A percentile compares a stretch with the other conserved stretches of the same genome.
Evolutionary conservation across 2,329 filamentous ascomycete genomes (phyloP).

Genomic region (Penicillium decumbens): DNA sequence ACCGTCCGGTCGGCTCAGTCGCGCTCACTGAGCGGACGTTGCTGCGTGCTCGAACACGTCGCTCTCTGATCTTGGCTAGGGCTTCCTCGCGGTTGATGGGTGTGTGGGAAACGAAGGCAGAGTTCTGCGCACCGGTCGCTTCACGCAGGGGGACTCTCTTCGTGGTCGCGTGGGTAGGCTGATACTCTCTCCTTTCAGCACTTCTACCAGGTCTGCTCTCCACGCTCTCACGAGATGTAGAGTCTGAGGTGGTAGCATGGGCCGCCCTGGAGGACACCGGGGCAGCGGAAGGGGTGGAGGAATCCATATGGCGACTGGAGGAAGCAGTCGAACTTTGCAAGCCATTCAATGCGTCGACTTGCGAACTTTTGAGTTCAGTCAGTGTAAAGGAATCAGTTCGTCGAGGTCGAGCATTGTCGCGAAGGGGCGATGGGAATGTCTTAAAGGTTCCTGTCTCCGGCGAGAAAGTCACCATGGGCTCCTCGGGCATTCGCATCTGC

Average conservation of each 20-base stretch:
- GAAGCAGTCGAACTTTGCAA: constrained; percentile 7
- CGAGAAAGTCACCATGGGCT: constrained; percentile 41
- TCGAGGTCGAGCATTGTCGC: constrained; percentile 25
- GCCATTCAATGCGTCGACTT: constrained; percentile 4
- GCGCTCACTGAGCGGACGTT: constrained; percentile 41
- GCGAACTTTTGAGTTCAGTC: constrained; percentile 7
- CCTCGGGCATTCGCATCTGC: constrained; percentile 23
- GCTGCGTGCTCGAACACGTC: constrained; percentile 44
- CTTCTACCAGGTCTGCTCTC: constrained; percentile 12
- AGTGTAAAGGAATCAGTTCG: constrained; percentile 17
- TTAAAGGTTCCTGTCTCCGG: constrained; percentile 44
- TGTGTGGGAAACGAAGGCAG: constrained; percentile 35
- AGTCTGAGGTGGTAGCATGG: constrained; percentile 1
- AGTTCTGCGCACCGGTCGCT: constrained; percentile 18
- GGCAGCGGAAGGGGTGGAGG: constrained; percentile 16
- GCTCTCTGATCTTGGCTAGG: constrained; percentile 47
- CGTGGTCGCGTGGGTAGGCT: constrained; percentile 22
- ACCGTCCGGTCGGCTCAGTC: constrained; percentile 32
- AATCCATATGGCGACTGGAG: constrained; percentile 6
- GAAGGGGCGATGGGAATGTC: constrained; percentile 36
- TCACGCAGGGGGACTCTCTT: constrained; percentile 35
- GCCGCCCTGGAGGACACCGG: constrained; percentile 4
- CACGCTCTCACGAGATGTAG: neutral
- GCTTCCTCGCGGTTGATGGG: constrained; percentile 47
- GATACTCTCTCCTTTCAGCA: constrained; percentile 10